A percentile compares a stretch with the other conserved stretches of the same genome.
These are phyloP conservation scores for Ceratocystis papillata DNA, from an alignment of 2,329 filamentous ascomycete species.

Conservation along the genomic window DNA sequence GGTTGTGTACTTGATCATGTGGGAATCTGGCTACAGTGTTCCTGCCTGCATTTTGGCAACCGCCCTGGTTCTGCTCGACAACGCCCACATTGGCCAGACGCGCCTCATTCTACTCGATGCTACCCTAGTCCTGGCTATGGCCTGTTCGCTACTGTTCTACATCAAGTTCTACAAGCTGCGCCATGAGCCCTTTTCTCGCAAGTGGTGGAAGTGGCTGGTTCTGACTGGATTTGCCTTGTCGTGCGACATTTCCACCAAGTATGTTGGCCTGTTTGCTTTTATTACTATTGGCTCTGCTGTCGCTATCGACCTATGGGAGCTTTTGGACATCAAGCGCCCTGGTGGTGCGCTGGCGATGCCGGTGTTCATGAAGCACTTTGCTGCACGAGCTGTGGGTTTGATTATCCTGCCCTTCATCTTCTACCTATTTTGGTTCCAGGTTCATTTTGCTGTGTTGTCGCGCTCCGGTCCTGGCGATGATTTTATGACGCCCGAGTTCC, in stretches of 20 bases:
- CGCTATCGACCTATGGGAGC: conserved; percentile 85
- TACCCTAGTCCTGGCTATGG: conserved; percentile 90
- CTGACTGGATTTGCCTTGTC: conserved; percentile 88
- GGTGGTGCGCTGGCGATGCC: conserved; percentile 68
- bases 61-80: conserved; percentile 83
- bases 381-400: conserved; percentile 71
- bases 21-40: conserved; percentile 96
- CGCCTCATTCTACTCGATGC: conserved; percentile 90
- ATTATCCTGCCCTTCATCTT: conserved; percentile 91
- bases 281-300: conserved; percentile 93
- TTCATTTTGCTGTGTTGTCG: conserved; percentile 84
- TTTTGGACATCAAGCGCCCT: conserved; percentile 77
- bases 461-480: conserved; percentile 91
- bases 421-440: conserved; percentile 99
- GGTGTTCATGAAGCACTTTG: conserved; percentile 81
- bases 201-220: conserved; percentile 99
- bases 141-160: conserved; percentile 84
- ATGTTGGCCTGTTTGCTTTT: conserved; percentile 93
- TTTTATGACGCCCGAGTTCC: conserved; percentile 97
- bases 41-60: conserved; percentile 83
- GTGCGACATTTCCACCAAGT: conserved; percentile 97
- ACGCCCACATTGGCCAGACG: conserved; percentile 94
- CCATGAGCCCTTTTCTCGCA: conserved; percentile 77
- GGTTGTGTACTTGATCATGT: conserved; percentile 96
- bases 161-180: conserved; percentile 96